These are phyloP conservation scores for Ogataea dorogensis DNA, from an alignment of 805 yeast species.

Conservation along the genomic window DNA sequence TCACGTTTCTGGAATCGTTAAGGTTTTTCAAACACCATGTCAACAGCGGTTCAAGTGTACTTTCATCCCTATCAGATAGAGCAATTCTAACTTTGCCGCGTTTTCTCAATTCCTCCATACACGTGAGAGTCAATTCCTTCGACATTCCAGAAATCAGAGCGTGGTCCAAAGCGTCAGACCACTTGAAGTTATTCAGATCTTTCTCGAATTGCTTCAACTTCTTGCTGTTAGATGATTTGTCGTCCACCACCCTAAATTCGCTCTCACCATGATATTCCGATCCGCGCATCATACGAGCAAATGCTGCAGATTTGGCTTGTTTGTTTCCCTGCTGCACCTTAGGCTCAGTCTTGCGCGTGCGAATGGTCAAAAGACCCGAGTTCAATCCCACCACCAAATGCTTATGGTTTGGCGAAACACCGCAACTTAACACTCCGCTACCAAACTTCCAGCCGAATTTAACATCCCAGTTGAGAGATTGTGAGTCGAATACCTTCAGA, in stretches of 20 bases:
- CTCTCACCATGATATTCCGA: slow-evolving; percentile 87
- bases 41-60: slow-evolving; percentile 72
- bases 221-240: slow-evolving; percentile 49
- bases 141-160: slow-evolving; percentile 80
- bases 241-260: slow-evolving; percentile 69
- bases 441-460: slow-evolving; percentile 98
- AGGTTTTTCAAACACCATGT: slow-evolving; percentile 77
- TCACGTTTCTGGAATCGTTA: slow-evolving; percentile 74
- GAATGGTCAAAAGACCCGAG: slow-evolving; percentile 82
- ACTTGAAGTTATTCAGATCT: slow-evolving; percentile 80
- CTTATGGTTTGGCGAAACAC: slow-evolving; percentile 80
- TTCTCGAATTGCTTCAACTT: slow-evolving; percentile 80
- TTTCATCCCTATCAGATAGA: slow-evolving; percentile 79
- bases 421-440: slow-evolving; percentile 86
- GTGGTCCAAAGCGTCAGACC: slow-evolving; percentile 89
- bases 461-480: slow-evolving; percentile 73
- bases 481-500: slow-evolving; percentile 87
- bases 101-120: slow-evolving; percentile 79
- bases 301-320: slow-evolving; percentile 55
- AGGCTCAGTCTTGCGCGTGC: slow-evolving; percentile 78
- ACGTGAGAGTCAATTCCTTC: slow-evolving; percentile 76
- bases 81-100: slow-evolving; percentile 89
- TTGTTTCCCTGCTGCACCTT: slow-evolving; percentile 50
- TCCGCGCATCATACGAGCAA: slow-evolving; percentile 84
- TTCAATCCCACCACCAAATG: slow-evolving; percentile 92